Conservation (phyloP, 345 rosid species). For the Trapa incisa region DNA sequence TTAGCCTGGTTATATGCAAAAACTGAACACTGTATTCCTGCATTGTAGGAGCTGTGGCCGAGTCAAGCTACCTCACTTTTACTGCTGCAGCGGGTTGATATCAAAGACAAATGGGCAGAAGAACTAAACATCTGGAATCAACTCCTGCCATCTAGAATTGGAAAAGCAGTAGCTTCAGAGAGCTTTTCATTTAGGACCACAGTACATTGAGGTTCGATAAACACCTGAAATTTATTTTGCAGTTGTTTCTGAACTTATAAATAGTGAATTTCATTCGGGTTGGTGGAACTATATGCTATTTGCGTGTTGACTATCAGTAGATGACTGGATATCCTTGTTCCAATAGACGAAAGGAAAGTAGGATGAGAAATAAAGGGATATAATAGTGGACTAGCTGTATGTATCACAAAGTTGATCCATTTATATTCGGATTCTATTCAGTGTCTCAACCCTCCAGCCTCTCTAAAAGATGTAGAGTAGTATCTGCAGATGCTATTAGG, state of each 20-base stretch:
- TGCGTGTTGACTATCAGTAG: too few relatives aligned
- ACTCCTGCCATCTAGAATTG: background rate
- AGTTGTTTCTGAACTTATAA: background rate
- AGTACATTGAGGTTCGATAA: background rate
- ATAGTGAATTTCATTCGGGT: too few relatives aligned
- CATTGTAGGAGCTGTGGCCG: constrained; percentile 68
- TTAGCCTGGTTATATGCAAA: background rate
- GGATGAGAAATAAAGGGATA: too few relatives aligned
- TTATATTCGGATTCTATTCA: too few relatives aligned
- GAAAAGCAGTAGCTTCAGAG: background rate
- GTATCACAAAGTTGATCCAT: too few relatives aligned
- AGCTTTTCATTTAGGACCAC: background rate
- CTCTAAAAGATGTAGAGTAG: too few relatives aligned
- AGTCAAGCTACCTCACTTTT: constrained; percentile 86
- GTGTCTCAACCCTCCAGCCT: too few relatives aligned
- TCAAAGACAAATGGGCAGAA: constrained; percentile 14
- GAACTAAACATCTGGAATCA: background rate
- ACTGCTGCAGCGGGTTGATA: constrained; percentile 84
- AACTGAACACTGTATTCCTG: background rate
- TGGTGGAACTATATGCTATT: too few relatives aligned
- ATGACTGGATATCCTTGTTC: too few relatives aligned
- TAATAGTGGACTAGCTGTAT: too few relatives aligned
- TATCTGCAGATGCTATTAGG: too few relatives aligned
- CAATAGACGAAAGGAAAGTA: too few relatives aligned
- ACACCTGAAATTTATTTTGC: background rate